Conservation (phyloP, 805 yeast species). For the Komagataella kurtzmanii region DNA sequence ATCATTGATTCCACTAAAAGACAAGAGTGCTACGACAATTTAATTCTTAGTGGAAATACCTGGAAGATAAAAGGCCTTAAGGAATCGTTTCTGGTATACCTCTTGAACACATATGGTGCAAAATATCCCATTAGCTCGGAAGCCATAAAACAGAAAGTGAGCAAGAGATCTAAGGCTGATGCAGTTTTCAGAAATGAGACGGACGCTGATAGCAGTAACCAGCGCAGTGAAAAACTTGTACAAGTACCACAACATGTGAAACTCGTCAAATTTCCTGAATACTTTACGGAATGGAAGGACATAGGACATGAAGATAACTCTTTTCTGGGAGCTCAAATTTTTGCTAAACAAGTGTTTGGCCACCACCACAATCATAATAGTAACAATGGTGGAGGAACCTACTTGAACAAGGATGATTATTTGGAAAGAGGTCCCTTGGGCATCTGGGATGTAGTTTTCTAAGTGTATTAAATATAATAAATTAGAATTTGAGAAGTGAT, state of each 20-base stretch:
- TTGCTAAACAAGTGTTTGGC: conserved; percentile 73
- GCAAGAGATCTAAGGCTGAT: conserved; percentile 7
- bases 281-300: conserved; percentile 85
- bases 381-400: conserved; percentile 47
- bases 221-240: conserved; percentile 14
- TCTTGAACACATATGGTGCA: conserved; percentile 21
- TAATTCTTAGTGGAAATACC: conserved; percentile 72
- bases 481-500: background rate
- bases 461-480: background rate
- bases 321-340: conserved; percentile 80
- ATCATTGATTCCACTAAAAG: conserved; percentile 54
- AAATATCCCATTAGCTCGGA: conserved; percentile 25
- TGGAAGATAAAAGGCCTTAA: conserved; percentile 62
- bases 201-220: conserved; percentile 1
- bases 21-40: conserved; percentile 76
- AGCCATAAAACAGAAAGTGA: conserved; percentile 4
- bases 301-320: conserved; percentile 62
- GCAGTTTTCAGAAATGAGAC: conserved; percentile 15
- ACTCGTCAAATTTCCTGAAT: conserved; percentile 68
- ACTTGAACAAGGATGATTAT: conserved; percentile 56
- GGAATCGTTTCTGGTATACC: conserved; percentile 48
- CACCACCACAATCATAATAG: conserved; percentile 8
- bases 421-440: conserved; percentile 72
- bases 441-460: conserved; percentile 46
- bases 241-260: conserved; percentile 78